phyloP scores from a whole-genome alignment of 1,284 basidiomycete genomes.

The Gomphus sp. region DNA sequence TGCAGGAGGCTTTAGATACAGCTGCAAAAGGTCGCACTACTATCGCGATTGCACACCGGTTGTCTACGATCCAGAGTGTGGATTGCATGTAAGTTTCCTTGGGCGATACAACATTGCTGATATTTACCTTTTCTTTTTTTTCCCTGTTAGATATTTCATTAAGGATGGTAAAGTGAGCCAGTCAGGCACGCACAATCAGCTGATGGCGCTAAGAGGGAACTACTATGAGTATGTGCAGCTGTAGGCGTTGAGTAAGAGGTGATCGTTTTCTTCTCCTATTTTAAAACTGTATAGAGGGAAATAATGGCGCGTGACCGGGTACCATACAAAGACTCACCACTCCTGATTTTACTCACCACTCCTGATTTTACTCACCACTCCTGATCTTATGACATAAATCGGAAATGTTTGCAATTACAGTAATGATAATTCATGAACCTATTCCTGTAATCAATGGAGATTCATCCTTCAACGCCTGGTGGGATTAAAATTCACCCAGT shows the following conservation, averaged over 20 bases:
- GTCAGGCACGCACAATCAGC: conserved; percentile 81
- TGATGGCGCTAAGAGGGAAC: conserved; percentile 63
- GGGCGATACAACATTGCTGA: too few relatives aligned
- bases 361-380: too few relatives aligned
- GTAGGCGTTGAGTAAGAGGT: conserved; percentile 38
- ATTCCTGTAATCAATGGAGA: too few relatives aligned
- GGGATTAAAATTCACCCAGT: too few relatives aligned
- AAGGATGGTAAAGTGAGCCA: conserved; percentile 86
- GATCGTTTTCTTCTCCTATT: neutral
- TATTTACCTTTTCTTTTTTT: conserved; percentile 4
- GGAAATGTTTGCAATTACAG: too few relatives aligned
- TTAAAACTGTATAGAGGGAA: neutral
- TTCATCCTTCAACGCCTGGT: too few relatives aligned
- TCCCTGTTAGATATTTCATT: conserved; percentile 67
- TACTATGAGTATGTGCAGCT: conserved; percentile 87
- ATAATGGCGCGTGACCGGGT: too few relatives aligned
- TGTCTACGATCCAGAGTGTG: conserved; percentile 91
- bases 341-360: too few relatives aligned
- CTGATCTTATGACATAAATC: too few relatives aligned
- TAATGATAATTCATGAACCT: too few relatives aligned
- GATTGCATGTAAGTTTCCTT: conserved; percentile 70
- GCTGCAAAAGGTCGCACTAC: conserved; percentile 87
- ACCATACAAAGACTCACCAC: too few relatives aligned
- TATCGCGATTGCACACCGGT: conserved; percentile 88
- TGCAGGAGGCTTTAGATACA: conserved; percentile 88